Evolutionary conservation across 768 basidiomycete genomes (phyloP).

Genomic region (Podaxis mareebaensis): DNA sequence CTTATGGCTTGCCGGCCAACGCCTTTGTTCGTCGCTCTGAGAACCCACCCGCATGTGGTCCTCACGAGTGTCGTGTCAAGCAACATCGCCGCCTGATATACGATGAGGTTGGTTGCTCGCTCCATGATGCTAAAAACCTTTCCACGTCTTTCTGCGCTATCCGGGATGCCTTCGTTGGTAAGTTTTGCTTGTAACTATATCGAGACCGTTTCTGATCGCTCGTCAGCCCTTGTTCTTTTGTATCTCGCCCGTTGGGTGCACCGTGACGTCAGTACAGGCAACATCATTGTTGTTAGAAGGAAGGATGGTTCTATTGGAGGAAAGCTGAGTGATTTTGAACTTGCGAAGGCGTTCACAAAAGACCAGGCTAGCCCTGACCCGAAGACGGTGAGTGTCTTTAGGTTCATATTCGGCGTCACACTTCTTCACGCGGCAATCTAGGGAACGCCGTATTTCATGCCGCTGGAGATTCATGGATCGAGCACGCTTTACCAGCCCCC

Average conservation of each 20-base stretch:
- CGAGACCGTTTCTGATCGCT: neutral
- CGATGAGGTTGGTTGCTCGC: no score
- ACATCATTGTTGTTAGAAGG: conserved; percentile 5
- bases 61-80: no score
- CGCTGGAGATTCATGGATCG: conserved; percentile 8
- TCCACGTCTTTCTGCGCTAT: no score
- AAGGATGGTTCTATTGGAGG: neutral
- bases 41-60: no score
- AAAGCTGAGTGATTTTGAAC: conserved; percentile 9
- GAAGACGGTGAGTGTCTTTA: conserved; percentile 4
- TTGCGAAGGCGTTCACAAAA: conserved; percentile 2
- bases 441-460: conserved; percentile 19
- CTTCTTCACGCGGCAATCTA: neutral
- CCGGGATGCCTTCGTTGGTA: neutral
- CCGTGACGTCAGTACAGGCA: conserved; percentile 11
- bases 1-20: no score
- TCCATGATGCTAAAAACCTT: no score
- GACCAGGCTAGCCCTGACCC: neutral
- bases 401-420: neutral
- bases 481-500: neutral
- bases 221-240: conserved; percentile 8
- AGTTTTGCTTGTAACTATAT: neutral
- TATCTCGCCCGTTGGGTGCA: conserved; percentile 16
- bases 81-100: no score
- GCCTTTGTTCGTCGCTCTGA: no score